These are phyloP conservation scores for Moesziomyces globuligerus DNA, from an alignment of 1,284 basidiomycete species.

Conservation along the genomic window DNA sequence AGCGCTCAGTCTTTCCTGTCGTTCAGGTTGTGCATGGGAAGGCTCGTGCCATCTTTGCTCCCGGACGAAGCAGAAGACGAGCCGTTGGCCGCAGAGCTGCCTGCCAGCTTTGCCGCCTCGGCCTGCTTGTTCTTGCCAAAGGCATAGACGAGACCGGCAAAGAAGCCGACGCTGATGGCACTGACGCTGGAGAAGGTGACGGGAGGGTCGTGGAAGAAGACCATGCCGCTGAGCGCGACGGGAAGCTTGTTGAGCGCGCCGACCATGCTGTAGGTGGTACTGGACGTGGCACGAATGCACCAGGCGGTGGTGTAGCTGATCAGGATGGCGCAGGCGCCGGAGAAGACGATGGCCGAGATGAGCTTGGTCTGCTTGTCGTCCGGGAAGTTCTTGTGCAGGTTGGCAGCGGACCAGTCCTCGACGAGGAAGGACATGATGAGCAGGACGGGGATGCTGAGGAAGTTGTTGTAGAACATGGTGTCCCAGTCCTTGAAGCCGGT, in stretches of 20 bases:
- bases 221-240: slow-evolving; percentile 74
- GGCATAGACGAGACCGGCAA: slow-evolving; percentile 74
- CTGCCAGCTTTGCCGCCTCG: slow-evolving; percentile 48
- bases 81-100: slow-evolving; percentile 43
- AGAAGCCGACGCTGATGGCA: slow-evolving; percentile 87
- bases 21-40: slow-evolving; percentile 47
- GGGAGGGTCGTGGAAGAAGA: slow-evolving; percentile 75
- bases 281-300: slow-evolving; percentile 95
- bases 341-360: slow-evolving; percentile 89
- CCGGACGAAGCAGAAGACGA: slow-evolving; percentile 16
- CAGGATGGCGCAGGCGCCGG: slow-evolving; percentile 93
- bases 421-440: slow-evolving; percentile 82
- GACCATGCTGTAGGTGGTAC: slow-evolving; percentile 99
- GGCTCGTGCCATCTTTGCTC: slow-evolving; percentile 16
- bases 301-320: slow-evolving; percentile 99
- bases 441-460: slow-evolving; percentile 91
- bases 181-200: slow-evolving; percentile 87
- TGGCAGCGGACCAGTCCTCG: slow-evolving; percentile 89
- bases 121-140: slow-evolving; percentile 66
- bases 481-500: slow-evolving; percentile 99
- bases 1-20: slow-evolving; percentile 31
- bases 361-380: slow-evolving; percentile 81
- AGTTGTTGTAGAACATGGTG: slow-evolving; percentile 99
- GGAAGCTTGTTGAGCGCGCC: slow-evolving; percentile 98
- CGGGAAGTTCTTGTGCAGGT: slow-evolving; percentile 87